phyloP scores from a whole-genome alignment of 768 basidiomycete species.

The Russula dissimulans region DNA sequence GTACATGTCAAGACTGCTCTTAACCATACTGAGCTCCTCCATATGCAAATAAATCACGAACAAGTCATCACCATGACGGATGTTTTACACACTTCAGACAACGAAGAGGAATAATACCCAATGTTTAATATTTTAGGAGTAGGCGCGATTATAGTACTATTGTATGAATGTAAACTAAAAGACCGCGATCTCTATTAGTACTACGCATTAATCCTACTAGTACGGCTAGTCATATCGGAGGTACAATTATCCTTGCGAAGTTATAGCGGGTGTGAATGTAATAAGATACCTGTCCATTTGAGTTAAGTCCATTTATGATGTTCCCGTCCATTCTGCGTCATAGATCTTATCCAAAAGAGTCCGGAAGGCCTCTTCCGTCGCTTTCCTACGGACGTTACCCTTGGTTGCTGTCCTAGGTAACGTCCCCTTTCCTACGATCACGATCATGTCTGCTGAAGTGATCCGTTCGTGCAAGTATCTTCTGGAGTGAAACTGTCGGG shows the following conservation, averaged over 20 bases:
- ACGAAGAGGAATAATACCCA: background rate
- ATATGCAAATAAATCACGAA: slow-evolving; percentile 9
- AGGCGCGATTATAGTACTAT: background rate
- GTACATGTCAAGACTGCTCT: slow-evolving; percentile 5
- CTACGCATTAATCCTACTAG: slow-evolving; percentile 4
- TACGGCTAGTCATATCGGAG: slow-evolving; percentile 2
- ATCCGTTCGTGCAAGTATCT: slow-evolving; percentile 77
- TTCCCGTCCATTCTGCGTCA: slow-evolving; percentile 18
- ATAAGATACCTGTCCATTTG: background rate
- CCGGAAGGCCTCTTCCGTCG: slow-evolving; percentile 60
- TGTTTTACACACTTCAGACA: background rate
- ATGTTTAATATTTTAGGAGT: background rate
- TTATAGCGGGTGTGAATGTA: background rate
- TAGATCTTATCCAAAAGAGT: slow-evolving; percentile 52
- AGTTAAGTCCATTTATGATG: background rate
- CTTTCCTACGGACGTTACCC: slow-evolving; percentile 70
- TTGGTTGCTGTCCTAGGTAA: slow-evolving; percentile 74
- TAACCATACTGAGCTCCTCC: slow-evolving; percentile 5
- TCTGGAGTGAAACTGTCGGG: slow-evolving; percentile 60
- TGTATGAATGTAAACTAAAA: slow-evolving; percentile 7
- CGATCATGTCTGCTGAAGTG: slow-evolving; percentile 50
- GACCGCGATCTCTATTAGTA: background rate
- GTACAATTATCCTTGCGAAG: background rate
- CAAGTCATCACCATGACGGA: slow-evolving; percentile 3
- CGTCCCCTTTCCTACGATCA: slow-evolving; percentile 55